These are phyloP conservation scores for Aspergillus pseudonomiae DNA, from an alignment of 2,329 filamentous ascomycete species.

Conservation along the genomic window DNA sequence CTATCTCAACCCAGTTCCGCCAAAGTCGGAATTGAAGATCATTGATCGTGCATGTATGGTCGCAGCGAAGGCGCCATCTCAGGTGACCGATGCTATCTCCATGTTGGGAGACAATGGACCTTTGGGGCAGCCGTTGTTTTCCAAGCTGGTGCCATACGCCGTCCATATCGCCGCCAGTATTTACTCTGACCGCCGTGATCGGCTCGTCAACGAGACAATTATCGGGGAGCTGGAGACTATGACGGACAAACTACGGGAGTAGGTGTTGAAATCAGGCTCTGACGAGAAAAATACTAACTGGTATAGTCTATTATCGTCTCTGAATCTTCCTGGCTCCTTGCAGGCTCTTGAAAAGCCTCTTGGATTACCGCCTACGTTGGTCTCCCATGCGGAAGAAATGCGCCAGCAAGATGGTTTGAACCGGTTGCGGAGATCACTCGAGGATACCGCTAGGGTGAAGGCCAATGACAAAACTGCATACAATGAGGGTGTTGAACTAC, in stretches of 20 bases:
- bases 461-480: constrained; percentile 76
- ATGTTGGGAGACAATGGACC: constrained; percentile 78
- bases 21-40: constrained; percentile 83
- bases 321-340: constrained; percentile 88
- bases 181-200: constrained; percentile 87
- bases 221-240: constrained; percentile 81
- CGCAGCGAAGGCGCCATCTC: constrained; percentile 72
- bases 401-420: constrained; percentile 85
- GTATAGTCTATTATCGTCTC: constrained; percentile 65
- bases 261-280: constrained; percentile 26
- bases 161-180: constrained; percentile 95
- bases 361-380: constrained; percentile 79
- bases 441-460: constrained; percentile 89
- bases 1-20: constrained; percentile 80
- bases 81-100: constrained; percentile 78
- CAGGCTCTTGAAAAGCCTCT: constrained; percentile 95
- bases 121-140: constrained; percentile 83
- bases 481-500: constrained; percentile 76
- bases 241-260: constrained; percentile 76
- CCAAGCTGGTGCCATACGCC: constrained; percentile 90
- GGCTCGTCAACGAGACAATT: constrained; percentile 85
- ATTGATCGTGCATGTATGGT: constrained; percentile 92
- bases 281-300: constrained; percentile 16
- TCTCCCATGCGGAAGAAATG: constrained; percentile 91
- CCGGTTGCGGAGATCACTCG: constrained; percentile 75